These are phyloP conservation scores for Blastobotrys americana DNA, from an alignment of 805 yeast species.

Conservation along the genomic window DNA sequence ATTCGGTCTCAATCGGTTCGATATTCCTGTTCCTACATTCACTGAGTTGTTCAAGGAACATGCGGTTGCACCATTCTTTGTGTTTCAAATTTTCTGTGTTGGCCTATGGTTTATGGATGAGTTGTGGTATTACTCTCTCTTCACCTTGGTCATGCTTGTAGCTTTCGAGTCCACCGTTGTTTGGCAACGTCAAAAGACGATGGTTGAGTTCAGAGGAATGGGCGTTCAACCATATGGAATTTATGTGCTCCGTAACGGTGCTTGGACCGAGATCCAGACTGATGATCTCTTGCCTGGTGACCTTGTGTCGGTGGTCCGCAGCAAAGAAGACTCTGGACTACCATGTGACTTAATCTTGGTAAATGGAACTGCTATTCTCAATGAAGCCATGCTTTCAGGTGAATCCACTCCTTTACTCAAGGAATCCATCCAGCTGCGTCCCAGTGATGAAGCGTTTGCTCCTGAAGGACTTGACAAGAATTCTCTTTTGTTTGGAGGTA, in stretches of 20 bases:
- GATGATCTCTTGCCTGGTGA: conserved; percentile 86
- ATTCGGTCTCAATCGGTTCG: conserved; percentile 83
- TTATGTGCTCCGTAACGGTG: conserved; percentile 58
- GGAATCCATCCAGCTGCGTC: conserved; percentile 83
- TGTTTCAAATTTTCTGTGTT: conserved; percentile 92
- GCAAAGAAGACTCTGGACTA: conserved; percentile 82
- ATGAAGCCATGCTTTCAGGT: conserved; percentile 98
- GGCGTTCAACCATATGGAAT: conserved; percentile 87
- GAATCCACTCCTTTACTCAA: conserved; percentile 95
- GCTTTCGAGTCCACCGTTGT: conserved; percentile 92
- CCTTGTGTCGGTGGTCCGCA: conserved; percentile 72
- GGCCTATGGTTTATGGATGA: conserved; percentile 95
- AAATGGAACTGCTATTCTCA: conserved; percentile 90
- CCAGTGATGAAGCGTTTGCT: conserved; percentile 57
- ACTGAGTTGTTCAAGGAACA: conserved; percentile 89
- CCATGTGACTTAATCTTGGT: conserved; percentile 87
- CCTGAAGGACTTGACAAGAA: conserved; percentile 83
- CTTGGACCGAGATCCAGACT: conserved; percentile 67
- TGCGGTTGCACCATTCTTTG: conserved; percentile 96
- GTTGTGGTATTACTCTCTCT: conserved; percentile 90
- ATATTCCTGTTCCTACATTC: conserved; percentile 92
- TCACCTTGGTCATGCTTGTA: conserved; percentile 85
- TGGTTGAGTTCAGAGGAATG: conserved; percentile 95
- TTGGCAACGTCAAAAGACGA: conserved; percentile 88
- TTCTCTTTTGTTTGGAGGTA: conserved; percentile 88